These are phyloP conservation scores for Fusarium robinianum DNA, from an alignment of 2,329 filamentous ascomycete genomes.

Conservation along the genomic window DNA sequence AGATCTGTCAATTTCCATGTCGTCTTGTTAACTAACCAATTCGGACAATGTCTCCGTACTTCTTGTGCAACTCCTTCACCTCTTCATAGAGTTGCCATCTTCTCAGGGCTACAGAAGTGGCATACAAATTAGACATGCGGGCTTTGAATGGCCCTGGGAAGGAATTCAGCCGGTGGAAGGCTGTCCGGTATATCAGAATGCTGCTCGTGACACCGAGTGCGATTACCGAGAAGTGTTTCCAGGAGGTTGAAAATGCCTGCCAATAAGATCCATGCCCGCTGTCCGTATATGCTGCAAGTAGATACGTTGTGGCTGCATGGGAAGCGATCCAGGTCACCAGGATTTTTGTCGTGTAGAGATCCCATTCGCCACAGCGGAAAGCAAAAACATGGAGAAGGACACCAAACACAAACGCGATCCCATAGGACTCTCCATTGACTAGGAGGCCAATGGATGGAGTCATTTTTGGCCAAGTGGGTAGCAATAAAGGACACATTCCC, in stretches of 20 bases:
- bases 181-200: background rate
- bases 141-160: constrained; percentile 7
- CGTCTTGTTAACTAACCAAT: background rate
- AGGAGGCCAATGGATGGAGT: background rate
- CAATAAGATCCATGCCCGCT: background rate
- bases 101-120: background rate
- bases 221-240: background rate
- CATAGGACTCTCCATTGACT: background rate
- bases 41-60: constrained; percentile 3
- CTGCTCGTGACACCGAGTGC: background rate
- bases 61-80: background rate
- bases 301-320: background rate
- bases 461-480: too few species aligned
- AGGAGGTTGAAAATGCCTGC: background rate
- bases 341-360: constrained; percentile 15
- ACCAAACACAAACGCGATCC: background rate
- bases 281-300: background rate
- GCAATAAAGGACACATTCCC: too few species aligned
- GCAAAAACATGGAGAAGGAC: constrained; percentile 3
- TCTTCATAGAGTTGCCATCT: constrained; percentile 1
- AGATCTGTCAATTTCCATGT: background rate
- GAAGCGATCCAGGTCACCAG: background rate
- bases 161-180: background rate
- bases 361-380: constrained; percentile 16
- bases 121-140: background rate